Conservation (phyloP, 2,329 filamentous ascomycete genomes). For the Neophaeococcomyces aloes region DNA sequence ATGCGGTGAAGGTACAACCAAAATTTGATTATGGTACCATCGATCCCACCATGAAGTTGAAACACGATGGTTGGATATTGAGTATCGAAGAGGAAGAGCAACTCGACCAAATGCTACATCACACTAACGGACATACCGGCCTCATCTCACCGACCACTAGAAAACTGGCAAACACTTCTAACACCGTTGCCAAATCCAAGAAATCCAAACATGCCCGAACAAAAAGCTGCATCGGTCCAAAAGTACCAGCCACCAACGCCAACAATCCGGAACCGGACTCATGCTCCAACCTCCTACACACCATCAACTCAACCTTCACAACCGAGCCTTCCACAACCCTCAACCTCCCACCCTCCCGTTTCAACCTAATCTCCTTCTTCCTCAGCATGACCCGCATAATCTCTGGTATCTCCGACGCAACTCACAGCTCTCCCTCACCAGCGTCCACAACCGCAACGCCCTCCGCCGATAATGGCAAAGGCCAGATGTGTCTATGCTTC, state of each 20-base stretch:
- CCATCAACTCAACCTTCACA: neutral
- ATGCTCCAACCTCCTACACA: conserved; percentile 2
- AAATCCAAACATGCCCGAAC: neutral
- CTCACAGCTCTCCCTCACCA: conserved; percentile 15
- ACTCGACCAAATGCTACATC: neutral
- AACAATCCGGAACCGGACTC: neutral
- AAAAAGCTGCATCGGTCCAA: neutral
- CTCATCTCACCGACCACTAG: neutral
- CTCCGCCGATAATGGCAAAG: conserved; percentile 2
- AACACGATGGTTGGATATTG: conserved; percentile 19
- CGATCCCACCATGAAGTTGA: conserved; percentile 20
- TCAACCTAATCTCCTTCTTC: conserved; percentile 23
- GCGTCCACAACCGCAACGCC: neutral
- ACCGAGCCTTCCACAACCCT: neutral
- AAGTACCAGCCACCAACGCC: neutral
- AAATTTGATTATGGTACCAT: conserved; percentile 11
- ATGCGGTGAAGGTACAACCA: conserved; percentile 3
- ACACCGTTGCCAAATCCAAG: neutral
- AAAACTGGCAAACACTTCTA: neutral
- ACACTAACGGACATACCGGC: neutral
- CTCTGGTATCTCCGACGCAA: conserved; percentile 19
- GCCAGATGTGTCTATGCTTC: conserved; percentile 23
- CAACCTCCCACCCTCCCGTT: conserved; percentile 15
- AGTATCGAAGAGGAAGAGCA: conserved; percentile 8
- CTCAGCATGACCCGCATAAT: conserved; percentile 20